phyloP scores from a whole-genome alignment of 257 asterid species.

The Verbascum thapsus region DNA sequence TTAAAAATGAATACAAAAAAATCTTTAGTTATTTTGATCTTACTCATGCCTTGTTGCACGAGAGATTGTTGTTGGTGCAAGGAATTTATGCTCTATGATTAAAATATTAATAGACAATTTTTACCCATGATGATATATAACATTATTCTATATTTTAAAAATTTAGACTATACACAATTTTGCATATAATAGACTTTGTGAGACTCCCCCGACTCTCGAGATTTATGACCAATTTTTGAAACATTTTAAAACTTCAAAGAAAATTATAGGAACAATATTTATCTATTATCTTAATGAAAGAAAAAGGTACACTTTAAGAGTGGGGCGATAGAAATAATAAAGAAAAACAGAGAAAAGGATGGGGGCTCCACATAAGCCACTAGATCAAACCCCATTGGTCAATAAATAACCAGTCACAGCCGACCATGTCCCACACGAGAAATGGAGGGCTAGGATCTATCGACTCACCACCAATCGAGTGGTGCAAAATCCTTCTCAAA shows the following conservation, averaged over 20 bases:
- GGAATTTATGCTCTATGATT: too few species aligned
- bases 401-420: conserved; percentile 27
- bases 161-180: too few species aligned
- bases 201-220: too few species aligned
- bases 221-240: too few species aligned
- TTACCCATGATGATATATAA: too few species aligned
- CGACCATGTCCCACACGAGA: conserved; percentile 48
- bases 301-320: neutral
- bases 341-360: neutral
- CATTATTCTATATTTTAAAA: too few species aligned
- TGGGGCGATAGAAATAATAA: neutral
- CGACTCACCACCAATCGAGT: conserved; percentile 49
- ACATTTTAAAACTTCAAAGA: neutral
- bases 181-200: too few species aligned
- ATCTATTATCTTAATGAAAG: conserved; percentile 23
- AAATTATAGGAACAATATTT: neutral
- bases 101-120: too few species aligned
- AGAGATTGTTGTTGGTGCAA: too few species aligned
- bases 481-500: conserved; percentile 31
- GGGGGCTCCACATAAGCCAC: conserved; percentile 36
- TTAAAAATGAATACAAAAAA: too few species aligned
- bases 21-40: too few species aligned
- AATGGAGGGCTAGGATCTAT: conserved; percentile 43
- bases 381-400: conserved; percentile 27
- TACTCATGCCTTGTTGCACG: too few species aligned